phyloP scores from a whole-genome alignment of 768 basidiomycete species.

The Mycena alexandri region DNA sequence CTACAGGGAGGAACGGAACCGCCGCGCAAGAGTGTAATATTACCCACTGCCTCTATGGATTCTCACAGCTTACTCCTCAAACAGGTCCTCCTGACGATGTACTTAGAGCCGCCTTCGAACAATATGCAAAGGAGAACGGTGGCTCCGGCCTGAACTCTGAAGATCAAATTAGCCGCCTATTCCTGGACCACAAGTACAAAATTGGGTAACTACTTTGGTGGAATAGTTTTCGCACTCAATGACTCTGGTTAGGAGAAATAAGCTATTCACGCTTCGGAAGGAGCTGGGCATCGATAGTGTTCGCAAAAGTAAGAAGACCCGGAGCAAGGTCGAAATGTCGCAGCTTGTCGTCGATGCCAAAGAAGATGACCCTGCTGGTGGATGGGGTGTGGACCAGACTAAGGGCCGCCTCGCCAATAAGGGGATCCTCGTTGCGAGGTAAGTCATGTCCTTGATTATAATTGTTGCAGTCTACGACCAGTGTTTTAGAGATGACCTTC shows the following conservation, averaged over 20 bases:
- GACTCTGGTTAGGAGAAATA: not conserved
- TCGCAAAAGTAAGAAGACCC: not conserved
- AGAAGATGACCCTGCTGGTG: constrained; percentile 2
- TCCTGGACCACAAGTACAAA: not conserved
- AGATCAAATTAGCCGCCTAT: not conserved
- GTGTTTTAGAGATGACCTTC: not conserved
- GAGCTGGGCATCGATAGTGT: not conserved
- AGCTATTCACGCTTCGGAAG: constrained; percentile 3
- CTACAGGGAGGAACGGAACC: not conserved
- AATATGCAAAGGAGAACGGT: constrained; percentile 6
- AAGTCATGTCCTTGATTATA: too few species aligned
- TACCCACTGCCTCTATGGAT: too few species aligned
- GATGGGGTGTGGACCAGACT: constrained; percentile 12
- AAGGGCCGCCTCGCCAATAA: constrained; percentile 5
- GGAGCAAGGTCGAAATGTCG: not conserved
- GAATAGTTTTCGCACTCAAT: too few species aligned
- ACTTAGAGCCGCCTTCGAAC: not conserved
- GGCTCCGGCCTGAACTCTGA: not conserved
- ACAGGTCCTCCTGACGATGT: not conserved
- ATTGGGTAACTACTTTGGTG: constrained; percentile 1
- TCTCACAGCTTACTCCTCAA: not conserved
- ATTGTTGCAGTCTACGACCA: too few species aligned
- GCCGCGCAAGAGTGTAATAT: not conserved
- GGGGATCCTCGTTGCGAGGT: not conserved
- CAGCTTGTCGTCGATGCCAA: constrained; percentile 8